Conservation (phyloP, 1,139 yeast species). For the Diutina neorugosa region DNA sequence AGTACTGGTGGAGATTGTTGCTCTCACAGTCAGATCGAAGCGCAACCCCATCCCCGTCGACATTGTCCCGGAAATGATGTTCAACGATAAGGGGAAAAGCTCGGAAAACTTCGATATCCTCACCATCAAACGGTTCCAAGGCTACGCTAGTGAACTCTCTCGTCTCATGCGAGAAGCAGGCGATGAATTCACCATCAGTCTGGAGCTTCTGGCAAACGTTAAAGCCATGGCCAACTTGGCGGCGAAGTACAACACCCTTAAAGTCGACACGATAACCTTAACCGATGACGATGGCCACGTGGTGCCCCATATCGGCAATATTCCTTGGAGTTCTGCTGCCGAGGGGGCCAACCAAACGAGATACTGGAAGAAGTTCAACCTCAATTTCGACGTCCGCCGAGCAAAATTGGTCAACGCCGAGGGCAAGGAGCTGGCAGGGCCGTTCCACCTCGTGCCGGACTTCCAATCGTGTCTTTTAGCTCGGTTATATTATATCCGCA, state of each 20-base stretch:
- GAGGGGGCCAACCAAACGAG: not conserved
- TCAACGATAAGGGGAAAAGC: slow-evolving; percentile 19
- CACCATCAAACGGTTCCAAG: slow-evolving; percentile 21
- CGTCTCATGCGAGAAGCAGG: slow-evolving; percentile 17
- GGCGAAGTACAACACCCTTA: slow-evolving; percentile 12
- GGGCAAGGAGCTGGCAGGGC: not conserved
- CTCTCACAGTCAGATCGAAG: slow-evolving; percentile 21
- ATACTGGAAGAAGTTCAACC: not conserved
- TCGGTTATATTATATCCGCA: slow-evolving; percentile 21
- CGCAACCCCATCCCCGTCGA: slow-evolving; percentile 25
- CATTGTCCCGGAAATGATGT: slow-evolving; percentile 24
- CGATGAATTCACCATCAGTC: slow-evolving; percentile 15
- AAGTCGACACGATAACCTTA: slow-evolving; percentile 7
- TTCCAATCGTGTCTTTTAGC: slow-evolving; percentile 26
- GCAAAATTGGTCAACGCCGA: not conserved
- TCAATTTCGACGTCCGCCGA: not conserved
- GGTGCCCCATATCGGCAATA: not conserved
- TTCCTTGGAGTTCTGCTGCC: not conserved
- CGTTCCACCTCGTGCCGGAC: slow-evolving; percentile 24
- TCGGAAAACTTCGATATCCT: slow-evolving; percentile 21
- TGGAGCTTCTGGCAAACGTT: slow-evolving; percentile 17
- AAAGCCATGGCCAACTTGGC: slow-evolving; percentile 24
- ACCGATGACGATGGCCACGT: not conserved
- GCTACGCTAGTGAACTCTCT: slow-evolving; percentile 19
- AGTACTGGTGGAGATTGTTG: slow-evolving; percentile 20